These are phyloP conservation scores for Sclerotinia glacialis DNA, from an alignment of 2,329 filamentous ascomycete genomes.

Conservation along the genomic window DNA sequence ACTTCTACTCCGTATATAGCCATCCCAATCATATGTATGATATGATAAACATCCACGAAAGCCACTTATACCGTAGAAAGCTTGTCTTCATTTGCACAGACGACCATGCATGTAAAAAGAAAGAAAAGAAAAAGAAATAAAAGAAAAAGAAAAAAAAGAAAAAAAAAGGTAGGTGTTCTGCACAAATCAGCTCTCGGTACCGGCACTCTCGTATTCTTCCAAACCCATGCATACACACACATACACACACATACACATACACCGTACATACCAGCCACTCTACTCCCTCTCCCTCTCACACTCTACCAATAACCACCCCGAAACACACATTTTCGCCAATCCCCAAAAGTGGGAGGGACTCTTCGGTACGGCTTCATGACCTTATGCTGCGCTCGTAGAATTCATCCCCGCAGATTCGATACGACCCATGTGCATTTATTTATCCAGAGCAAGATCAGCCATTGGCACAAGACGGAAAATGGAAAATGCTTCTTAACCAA, in stretches of 20 bases:
- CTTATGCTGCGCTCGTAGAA: background rate
- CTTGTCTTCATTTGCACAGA: background rate
- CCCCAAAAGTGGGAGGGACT: background rate
- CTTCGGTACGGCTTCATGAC: background rate
- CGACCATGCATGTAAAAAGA: background rate
- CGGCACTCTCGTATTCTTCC: background rate
- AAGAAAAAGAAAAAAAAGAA: too few relatives aligned
- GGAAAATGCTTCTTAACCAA: too few relatives aligned
- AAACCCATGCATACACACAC: background rate
- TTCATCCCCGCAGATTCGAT: conserved; percentile 2
- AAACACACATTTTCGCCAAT: background rate
- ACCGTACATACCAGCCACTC: background rate
- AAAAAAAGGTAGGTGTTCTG: too few relatives aligned
- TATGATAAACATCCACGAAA: background rate
- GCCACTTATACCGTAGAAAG: background rate
- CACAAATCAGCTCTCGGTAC: background rate
- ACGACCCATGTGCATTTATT: too few relatives aligned
- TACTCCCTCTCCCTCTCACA: too few relatives aligned
- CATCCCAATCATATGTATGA: too few relatives aligned
- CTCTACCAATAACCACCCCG: background rate
- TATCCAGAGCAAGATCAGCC: background rate
- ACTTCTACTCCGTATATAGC: background rate
- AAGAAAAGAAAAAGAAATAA: too few relatives aligned
- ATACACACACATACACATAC: too few relatives aligned
- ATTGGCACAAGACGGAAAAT: too few relatives aligned